Evolutionary conservation across 208 protist genomes (phyloP).

Genomic region (Balamuthia mandrillaris): DNA sequence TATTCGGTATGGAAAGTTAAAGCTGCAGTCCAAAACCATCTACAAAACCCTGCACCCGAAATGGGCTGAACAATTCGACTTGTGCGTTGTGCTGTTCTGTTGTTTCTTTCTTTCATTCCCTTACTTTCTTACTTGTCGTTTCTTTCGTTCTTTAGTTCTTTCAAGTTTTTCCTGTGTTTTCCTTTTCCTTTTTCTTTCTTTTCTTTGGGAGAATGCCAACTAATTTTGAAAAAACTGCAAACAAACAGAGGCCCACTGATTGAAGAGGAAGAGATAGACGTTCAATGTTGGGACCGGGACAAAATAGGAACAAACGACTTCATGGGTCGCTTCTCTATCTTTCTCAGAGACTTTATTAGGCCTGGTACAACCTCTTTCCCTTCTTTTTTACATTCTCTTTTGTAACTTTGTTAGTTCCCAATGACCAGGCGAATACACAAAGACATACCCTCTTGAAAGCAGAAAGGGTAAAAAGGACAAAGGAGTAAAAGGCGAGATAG

Average conservation of each 20-base stretch:
- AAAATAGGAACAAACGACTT: too few species aligned
- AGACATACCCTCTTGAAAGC: background rate
- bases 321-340: too few species aligned
- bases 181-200: background rate
- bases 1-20: background rate
- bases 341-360: too few species aligned
- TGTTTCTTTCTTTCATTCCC: background rate
- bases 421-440: background rate
- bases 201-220: too few species aligned
- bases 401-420: background rate
- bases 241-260: too few species aligned
- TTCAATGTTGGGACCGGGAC: too few species aligned
- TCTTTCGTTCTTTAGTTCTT: background rate
- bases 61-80: background rate
- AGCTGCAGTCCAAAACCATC: conserved; percentile 12
- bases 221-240: too few species aligned
- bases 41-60: background rate
- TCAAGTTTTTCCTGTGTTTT: background rate
- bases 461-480: conserved; percentile 3
- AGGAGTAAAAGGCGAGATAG: background rate
- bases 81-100: background rate
- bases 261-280: too few species aligned
- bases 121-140: too few species aligned
- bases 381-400: background rate
- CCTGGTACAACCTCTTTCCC: too few species aligned